Conservation (phyloP, 441 rosid genomes). For the Biscutella laevigata region DNA sequence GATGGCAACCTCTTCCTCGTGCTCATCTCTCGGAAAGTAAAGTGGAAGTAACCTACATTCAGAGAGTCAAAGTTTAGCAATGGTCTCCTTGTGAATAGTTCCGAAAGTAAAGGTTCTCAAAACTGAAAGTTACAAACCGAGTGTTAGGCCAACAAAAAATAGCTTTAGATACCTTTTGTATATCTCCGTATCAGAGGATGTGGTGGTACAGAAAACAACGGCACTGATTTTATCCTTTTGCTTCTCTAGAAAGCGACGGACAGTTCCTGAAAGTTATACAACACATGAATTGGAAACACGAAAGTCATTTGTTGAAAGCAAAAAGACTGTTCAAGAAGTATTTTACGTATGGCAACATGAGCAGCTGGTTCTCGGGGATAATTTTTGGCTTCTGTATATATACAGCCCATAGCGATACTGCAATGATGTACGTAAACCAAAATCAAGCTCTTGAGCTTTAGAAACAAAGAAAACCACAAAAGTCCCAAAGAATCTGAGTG, state of each 20-base stretch:
- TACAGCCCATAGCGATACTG: constrained; percentile 96
- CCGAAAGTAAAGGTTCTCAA: background rate
- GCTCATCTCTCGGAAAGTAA: constrained; percentile 96
- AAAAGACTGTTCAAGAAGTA: constrained; percentile 17
- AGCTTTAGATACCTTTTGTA: constrained; percentile 55
- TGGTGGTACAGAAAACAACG: constrained; percentile 84
- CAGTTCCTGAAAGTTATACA: constrained; percentile 54
- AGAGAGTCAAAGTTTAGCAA: constrained; percentile 19
- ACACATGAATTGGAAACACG: constrained; percentile 16
- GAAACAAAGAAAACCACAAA: background rate
- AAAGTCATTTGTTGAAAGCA: constrained; percentile 9
- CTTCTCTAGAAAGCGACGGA: constrained; percentile 89
- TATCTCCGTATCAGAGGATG: constrained; percentile 72
- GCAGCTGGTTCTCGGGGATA: constrained; percentile 99
- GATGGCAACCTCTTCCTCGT: constrained; percentile 88
- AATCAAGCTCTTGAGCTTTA: constrained; percentile 25
- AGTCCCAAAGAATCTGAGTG: background rate
- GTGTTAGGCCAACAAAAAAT: background rate
- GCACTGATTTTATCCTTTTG: constrained; percentile 82
- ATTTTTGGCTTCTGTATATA: constrained; percentile 88
- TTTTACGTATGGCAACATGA: constrained; percentile 95
- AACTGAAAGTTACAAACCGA: background rate
- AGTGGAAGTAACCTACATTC: constrained; percentile 80
- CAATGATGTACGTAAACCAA: constrained; percentile 24
- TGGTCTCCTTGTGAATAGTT: background rate